Percentiles rank a stretch among this genome's conserved stretches.
These are phyloP conservation scores for Thraustochytrium sp. DNA, from an alignment of 352 stramenopile genomes.

Conservation along the genomic window DNA sequence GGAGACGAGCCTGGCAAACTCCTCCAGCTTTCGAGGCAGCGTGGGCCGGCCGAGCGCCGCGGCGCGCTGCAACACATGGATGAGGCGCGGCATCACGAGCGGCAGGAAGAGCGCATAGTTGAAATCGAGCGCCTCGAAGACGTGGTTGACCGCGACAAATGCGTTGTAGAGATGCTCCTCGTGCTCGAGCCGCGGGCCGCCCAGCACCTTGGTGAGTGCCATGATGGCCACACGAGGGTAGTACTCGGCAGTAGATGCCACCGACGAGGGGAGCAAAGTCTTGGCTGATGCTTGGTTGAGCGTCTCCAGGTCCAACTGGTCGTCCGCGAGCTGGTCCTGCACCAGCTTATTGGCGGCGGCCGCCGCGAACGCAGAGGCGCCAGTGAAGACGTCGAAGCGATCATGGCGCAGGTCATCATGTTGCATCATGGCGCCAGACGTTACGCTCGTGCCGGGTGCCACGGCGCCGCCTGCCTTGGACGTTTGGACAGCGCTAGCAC, in stretches of 20 bases:
- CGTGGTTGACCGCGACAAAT: slow-evolving; percentile 97
- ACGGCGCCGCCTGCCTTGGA: no score
- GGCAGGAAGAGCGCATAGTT: slow-evolving; percentile 92
- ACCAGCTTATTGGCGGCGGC: slow-evolving; percentile 6
- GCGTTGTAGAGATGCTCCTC: slow-evolving; percentile 89
- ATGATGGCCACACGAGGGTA: slow-evolving; percentile 95
- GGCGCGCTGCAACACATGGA: slow-evolving; percentile 71
- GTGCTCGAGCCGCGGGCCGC: slow-evolving; percentile 79
- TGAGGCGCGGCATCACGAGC: slow-evolving; percentile 92
- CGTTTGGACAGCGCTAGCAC: no score
- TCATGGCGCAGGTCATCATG: no score
- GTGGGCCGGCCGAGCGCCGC: background rate
- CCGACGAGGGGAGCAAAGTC: background rate
- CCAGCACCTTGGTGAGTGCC: slow-evolving; percentile 88
- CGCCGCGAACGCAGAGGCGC: background rate
- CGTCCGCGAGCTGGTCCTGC: background rate
- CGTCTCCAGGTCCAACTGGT: background rate
- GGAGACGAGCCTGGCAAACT: background rate
- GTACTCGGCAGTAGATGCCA: slow-evolving; percentile 62
- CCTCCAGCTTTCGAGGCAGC: background rate
- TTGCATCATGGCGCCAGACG: no score
- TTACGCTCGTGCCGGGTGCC: no score
- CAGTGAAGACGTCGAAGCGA: background rate
- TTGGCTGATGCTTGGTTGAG: background rate
- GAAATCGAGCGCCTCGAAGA: slow-evolving; percentile 91